Base-by-base conservation (phyloP, 2,329 filamentous ascomycete species). In the Daldinia sp. region DNA sequence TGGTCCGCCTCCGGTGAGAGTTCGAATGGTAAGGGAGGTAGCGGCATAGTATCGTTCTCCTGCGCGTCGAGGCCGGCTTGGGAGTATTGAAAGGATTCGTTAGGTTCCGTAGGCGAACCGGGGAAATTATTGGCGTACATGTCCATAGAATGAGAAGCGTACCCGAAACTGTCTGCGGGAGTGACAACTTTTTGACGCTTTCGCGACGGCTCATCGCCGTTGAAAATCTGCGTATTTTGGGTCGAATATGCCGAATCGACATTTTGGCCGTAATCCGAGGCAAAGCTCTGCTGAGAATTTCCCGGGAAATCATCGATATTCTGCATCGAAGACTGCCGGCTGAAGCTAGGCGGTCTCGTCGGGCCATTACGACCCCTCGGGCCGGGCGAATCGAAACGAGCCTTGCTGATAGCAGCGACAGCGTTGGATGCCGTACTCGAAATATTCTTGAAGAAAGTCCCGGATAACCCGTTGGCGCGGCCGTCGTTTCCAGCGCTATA, bases 371-470 rank as follows among this genome's bases (percentile, higher is more conserved):
- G 87, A 63, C 82, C 85, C 66, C 92, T 85, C 4, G 92, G 92
- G 6, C 87, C 91, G 1, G 94, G 94, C 1, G 94, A 97, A 78
- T 98, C 94, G 74, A 98, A 92, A 12, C 95, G 89, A 15, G 96
- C 95, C 82, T 98, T 98, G 87, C 93, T 98, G 80, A 99, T 97
- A 65, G 96, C 95, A 69, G 94, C 94, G 63, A 99, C 93, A 30
- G 96, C 96, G 75, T 94, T 95, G 4, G 93, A 96, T 0, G 96
- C 94, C 1, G 94, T 97, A 71, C 90, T 92, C 3, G 95, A 98
- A 71, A 99, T 98, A 77, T 97, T 98, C 78, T 94, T 94, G 84
- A 99, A 98, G 78, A 98, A 98, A 1, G 96, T 98, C 18, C 94
- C 94, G 53, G 92, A 90, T 18, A 89, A 74, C 76, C 87, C 89